phyloP scores from a whole-genome alignment of 2,329 filamentous ascomycete species.

The Diaporthe eres region DNA sequence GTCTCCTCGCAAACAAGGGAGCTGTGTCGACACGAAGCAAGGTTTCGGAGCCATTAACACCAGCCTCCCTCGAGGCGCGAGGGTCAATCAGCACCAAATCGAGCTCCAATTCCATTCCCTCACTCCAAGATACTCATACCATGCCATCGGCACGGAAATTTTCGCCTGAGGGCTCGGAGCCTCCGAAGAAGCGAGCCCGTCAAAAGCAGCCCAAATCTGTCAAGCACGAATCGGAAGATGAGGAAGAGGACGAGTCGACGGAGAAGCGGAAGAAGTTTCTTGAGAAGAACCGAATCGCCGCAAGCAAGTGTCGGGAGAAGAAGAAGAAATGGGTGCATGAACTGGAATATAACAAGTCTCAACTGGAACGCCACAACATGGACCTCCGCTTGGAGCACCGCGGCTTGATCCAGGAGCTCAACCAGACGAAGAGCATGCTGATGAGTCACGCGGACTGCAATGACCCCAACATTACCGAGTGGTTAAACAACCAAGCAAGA shows the following conservation, averaged over 20 bases:
- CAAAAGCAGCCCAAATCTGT: constrained; percentile 45
- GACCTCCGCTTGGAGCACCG: constrained; percentile 60
- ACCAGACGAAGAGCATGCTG: constrained; percentile 63
- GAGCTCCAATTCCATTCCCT: constrained; percentile 33
- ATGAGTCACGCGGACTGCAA: constrained; percentile 68
- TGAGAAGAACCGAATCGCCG: constrained; percentile 79
- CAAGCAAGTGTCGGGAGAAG: constrained; percentile 81
- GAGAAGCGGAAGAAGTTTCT: constrained; percentile 66
- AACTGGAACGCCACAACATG: constrained; percentile 60
- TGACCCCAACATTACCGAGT: constrained; percentile 66
- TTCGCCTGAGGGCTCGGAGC: constrained; percentile 35
- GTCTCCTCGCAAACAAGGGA: constrained; percentile 19
- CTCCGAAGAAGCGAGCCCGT: constrained; percentile 42
- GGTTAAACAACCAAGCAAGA: constrained; percentile 67
- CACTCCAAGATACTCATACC: neutral
- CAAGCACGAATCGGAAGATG: constrained; percentile 48
- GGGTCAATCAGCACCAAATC: constrained; percentile 30
- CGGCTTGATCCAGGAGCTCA: constrained; percentile 59
- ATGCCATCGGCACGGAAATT: neutral
- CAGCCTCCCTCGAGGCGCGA: constrained; percentile 13
- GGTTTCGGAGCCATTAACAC: constrained; percentile 31
- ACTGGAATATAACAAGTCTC: constrained; percentile 61
- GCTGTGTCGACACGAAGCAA: neutral
- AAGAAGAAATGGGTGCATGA: constrained; percentile 68
- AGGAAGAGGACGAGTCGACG: constrained; percentile 41